These are phyloP conservation scores for Nannizziopsis arthrosporioides DNA, from an alignment of 2,329 filamentous ascomycete species.

Conservation along the genomic window DNA sequence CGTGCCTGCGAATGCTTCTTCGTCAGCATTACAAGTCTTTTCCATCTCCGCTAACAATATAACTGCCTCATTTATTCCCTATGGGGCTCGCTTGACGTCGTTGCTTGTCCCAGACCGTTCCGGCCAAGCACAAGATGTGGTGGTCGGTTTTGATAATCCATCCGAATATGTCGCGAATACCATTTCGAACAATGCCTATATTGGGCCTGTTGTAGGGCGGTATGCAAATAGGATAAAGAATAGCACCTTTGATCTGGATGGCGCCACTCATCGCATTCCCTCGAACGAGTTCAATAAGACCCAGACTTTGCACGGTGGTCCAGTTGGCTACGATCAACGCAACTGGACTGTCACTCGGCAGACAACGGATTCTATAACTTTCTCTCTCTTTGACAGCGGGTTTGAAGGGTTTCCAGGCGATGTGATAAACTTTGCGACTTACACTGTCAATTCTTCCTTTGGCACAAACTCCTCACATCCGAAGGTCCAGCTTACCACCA, in stretches of 20 bases:
- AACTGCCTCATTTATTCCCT: slow-evolving; percentile 38
- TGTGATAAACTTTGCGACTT: slow-evolving; percentile 37
- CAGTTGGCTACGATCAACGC: slow-evolving; percentile 37
- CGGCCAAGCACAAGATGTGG: slow-evolving; percentile 39
- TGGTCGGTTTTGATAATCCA: slow-evolving; percentile 41
- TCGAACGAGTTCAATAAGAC: slow-evolving; percentile 41
- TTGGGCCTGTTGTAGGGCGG: slow-evolving; percentile 39
- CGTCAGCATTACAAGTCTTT: slow-evolving; percentile 31
- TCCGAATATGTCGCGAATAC: slow-evolving; percentile 35
- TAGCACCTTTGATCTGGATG: slow-evolving; percentile 43
- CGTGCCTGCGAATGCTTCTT: not conserved
- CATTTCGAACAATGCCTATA: slow-evolving; percentile 38
- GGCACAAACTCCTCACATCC: slow-evolving; percentile 23
- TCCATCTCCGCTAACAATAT: slow-evolving; percentile 39
- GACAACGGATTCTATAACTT: slow-evolving; percentile 34
- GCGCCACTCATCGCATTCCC: slow-evolving; percentile 37
- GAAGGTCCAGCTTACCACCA: slow-evolving; percentile 34
- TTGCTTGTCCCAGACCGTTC: slow-evolving; percentile 41
- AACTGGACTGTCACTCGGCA: slow-evolving; percentile 40
- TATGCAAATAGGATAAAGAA: slow-evolving; percentile 48
- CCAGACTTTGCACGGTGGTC: slow-evolving; percentile 43
- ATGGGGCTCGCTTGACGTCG: slow-evolving; percentile 38
- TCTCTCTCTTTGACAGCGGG: slow-evolving; percentile 35
- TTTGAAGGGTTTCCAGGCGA: slow-evolving; percentile 38
- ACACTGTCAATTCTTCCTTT: slow-evolving; percentile 31